Base-by-base conservation (phyloP, 164 flowering plant genomes). In the Tetrastigma voinierianum region DNA sequence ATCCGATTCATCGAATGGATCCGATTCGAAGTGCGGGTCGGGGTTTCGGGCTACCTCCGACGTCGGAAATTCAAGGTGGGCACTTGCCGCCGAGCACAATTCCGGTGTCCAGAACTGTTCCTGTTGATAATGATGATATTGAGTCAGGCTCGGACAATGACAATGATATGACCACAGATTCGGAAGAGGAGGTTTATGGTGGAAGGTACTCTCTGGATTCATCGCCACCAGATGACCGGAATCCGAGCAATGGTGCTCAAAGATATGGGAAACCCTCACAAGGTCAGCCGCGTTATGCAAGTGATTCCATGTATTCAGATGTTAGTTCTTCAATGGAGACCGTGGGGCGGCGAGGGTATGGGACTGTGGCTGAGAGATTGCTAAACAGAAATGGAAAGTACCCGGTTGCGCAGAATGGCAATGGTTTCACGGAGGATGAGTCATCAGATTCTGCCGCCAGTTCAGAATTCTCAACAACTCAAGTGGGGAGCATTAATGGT, bases 141-240 rank as follows among this genome's bases (percentile, higher is more conserved):
- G 81, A 64, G 17, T 88, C 85, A 6, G 91, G 75, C 11, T 88
- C 96, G 2, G 96, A 90, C 2, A 80, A 77, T 78, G 95, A 88
- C 45, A 72, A 77, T 78, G 95, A 88, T 43, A 71, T 70, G 16
- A 62, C 73, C 7, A 77, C 84, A 10, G 95, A 86, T 55, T 78
- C 90, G 0, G 96, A 87, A 59, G 90, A 77, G 23, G 96, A 88
- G 57, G 68, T 76, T 45, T 86, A 81, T 70, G 82, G 89, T 2
- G 86, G n/a, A 2, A 69, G 84, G 8, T 86, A 84, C 62, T 90
- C 97, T 0, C n/a, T n/a, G n/a, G 88, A 80, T 67, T 84, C 88
- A 1, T 84, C 88, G 4, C 86, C 83, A 3, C 83, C 66, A 44
- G 69, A 81, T 43, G 74, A 67, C 10, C 72, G 75, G 62, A 25